Conservation (phyloP, 495 filamentous ascomycete genomes). For the Penicillium chermesinum region DNA sequence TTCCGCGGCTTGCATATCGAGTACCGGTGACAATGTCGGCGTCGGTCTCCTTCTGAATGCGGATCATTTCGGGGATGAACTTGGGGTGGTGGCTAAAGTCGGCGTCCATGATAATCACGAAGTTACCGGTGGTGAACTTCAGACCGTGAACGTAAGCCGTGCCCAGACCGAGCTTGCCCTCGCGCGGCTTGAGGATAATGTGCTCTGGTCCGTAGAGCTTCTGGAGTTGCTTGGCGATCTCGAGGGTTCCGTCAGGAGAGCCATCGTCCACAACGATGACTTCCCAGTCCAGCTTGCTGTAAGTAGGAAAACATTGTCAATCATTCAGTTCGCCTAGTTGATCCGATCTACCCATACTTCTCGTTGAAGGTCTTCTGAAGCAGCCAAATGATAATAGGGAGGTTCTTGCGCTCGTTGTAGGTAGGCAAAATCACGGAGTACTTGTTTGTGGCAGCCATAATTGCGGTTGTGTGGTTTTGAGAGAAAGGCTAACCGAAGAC, state of each 20-base stretch:
- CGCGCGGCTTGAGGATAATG: constrained; percentile 78
- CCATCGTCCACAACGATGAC: constrained; percentile 96
- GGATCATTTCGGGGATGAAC: constrained; percentile 87
- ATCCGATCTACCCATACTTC: constrained; percentile 32
- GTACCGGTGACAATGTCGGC: constrained; percentile 98
- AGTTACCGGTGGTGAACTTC: constrained; percentile 82
- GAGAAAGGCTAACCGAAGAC: constrained; percentile 5
- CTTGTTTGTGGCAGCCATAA: constrained; percentile 56
- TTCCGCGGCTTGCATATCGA: constrained; percentile 66
- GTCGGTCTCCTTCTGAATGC: constrained; percentile 59
- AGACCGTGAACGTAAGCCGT: constrained; percentile 97
- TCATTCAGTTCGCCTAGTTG: no score
- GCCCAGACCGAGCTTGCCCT: constrained; percentile 92
- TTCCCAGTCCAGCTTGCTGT: constrained; percentile 93
- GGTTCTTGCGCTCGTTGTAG: constrained; percentile 95
- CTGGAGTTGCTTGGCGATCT: constrained; percentile 82
- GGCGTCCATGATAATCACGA: constrained; percentile 98
- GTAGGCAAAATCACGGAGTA: constrained; percentile 97
- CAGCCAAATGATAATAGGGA: constrained; percentile 92
- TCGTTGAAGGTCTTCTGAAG: constrained; percentile 86
- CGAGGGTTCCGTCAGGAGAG: constrained; percentile 92
- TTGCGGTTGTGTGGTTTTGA: constrained; percentile 9
- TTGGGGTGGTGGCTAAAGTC: constrained; percentile 98
- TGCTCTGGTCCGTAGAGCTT: constrained; percentile 68
- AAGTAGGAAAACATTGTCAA: constrained; percentile 1